Percentiles rank a stretch among this genome's conserved stretches.
These are phyloP conservation scores for Oryza meridionalis DNA, from an alignment of 176 grass and related monocot species.

Conservation along the genomic window DNA sequence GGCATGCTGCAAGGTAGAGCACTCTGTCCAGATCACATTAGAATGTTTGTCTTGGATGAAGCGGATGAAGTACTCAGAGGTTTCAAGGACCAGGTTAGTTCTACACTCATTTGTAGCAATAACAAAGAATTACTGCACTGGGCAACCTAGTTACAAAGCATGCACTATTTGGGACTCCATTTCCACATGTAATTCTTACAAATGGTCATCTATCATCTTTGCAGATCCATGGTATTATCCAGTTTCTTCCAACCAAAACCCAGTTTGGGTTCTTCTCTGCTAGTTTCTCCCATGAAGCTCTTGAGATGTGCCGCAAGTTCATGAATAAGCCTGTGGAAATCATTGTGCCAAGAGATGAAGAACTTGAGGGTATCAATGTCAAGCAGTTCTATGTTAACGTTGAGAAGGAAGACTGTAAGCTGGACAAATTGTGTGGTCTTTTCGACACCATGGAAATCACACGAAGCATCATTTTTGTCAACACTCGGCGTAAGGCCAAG, in stretches of 20 bases:
- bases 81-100: constrained; percentile 77
- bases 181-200: neutral
- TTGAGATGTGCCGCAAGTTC: constrained; percentile 52
- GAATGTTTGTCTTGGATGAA: constrained; percentile 78
- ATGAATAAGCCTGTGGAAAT: constrained; percentile 56
- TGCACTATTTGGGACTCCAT: neutral
- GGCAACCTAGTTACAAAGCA: neutral
- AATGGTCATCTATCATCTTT: constrained; percentile 11
- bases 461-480: constrained; percentile 60
- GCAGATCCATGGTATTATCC: constrained; percentile 66
- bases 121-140: neutral
- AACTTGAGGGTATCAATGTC: constrained; percentile 51
- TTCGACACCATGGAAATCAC: constrained; percentile 37
- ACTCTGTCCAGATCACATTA: constrained; percentile 59
- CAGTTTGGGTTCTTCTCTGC: constrained; percentile 72
- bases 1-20: constrained; percentile 51
- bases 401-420: constrained; percentile 65
- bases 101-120: neutral
- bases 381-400: constrained; percentile 58
- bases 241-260: constrained; percentile 58
- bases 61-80: constrained; percentile 74
- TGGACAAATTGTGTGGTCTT: constrained; percentile 56
- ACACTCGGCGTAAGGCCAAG: constrained; percentile 49
- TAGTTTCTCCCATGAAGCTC: constrained; percentile 54
- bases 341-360: constrained; percentile 64